Base-by-base conservation (phyloP, 2,329 filamentous ascomycete genomes). In the Fusarium sp. region DNA sequence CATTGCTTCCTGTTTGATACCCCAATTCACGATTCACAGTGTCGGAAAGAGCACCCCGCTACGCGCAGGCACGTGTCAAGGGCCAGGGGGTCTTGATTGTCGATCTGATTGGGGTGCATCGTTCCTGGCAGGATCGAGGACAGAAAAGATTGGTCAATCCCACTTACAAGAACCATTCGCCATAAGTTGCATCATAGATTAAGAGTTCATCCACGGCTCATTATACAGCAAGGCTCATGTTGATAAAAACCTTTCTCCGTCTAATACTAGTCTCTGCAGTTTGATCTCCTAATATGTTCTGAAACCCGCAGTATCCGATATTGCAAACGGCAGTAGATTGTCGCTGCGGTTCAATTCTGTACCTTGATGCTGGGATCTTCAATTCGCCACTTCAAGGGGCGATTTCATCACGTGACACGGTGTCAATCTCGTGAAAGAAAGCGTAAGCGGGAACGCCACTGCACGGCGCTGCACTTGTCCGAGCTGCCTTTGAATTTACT, bases 51-150 rank as follows among this genome's bases (percentile, higher is more conserved):
- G 46, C 74, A 77, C 75, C 75, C 73, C 78, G 60, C 76, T 75
- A 79, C 80, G 77, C 79, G 80, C 77, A 78, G 67, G 76, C 79
- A 80, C 79, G 77, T 80, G 79, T 12, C 35, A 41, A 27, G 55
- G 47, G 53, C 38, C 62, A 31, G 25, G 49, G 44, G 56, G 39
- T 58, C 14, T 60, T 53, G 57, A 67, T 66, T 72, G 65, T 63
- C 57, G 65, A 68, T 68, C 65, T 69, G 57, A 68, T 68, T 68
- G 65, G 65, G 65, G 64, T 68, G 38, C 64, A 68, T 68, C 42
- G 64, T 68, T 46, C 64, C 64, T 68, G 57, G 33, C 49, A 53
- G 18, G 49, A 39, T 39, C 33, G 33, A 10, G 33, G 49, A 53
- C 49, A 53, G 18, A 53, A 53, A 53, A 53, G 18, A 53, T 27